Base-by-base conservation (phyloP, 352 stramenopile genomes). In the Pythium monospermum region DNA sequence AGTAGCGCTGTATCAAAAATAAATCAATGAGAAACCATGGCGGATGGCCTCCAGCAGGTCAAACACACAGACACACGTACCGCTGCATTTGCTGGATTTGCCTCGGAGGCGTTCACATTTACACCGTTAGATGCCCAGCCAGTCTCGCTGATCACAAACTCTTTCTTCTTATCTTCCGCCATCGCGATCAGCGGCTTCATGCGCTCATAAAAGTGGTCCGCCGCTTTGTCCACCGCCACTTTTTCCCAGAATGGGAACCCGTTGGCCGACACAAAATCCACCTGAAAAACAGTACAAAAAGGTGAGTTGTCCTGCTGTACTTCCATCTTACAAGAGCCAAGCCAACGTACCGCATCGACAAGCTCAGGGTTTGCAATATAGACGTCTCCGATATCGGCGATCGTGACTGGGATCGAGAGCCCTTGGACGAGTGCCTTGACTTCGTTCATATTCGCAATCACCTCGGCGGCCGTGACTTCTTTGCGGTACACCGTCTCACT, bases 171-270 rank as follows among this genome's bases (percentile, higher is more conserved):
- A 4, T 35, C 41, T 4, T 43, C 39, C 0, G 69, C 69, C 23
- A 61, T 51, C 2, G 64, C 37, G 18, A 73, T 66, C 44, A 90
- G 49, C n/a, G 55, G 50, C 26, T 46, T 23, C 55, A 83, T 73
- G 15, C 74, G 70, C 22, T 23, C 36, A 11, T 71, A 31, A 6
- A 91, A 76, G 50, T 79, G 69, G 6, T 19, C 25, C 3, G 66
- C 68, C 1, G 74, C 76, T 3, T 51, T 55, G 4, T 60, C 51
- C 4, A 81, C 63, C 0, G 36, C 35, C 31, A 73, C 70, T 21
- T 58, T 59, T 48, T 91, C 74, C 79, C 79, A 88, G 53, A 87
- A 87, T 3, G 79, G 76, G 42, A 91, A 91, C 2, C 43, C 57
- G 41, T 91, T 91, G 0, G 73, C 69, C 16, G 73, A 68, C 1